A percentile compares a stretch with the other conserved stretches of the same genome.
Conservation (phyloP, 371 early-diverging fungal genomes). For the Mucor irregularis region DNA sequence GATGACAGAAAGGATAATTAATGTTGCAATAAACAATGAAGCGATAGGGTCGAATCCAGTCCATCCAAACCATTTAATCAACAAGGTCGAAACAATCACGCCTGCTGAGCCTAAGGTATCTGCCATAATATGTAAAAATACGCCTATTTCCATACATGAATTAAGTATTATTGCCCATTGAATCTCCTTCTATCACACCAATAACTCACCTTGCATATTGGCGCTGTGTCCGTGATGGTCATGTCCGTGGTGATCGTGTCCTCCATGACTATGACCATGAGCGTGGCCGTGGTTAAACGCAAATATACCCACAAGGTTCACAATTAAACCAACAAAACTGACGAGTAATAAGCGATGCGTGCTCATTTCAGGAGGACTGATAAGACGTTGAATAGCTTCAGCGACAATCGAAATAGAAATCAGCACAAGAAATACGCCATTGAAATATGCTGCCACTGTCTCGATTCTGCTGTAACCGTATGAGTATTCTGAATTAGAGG, state of each 20-base stretch:
- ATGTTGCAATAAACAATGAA: slow-evolving; percentile 87
- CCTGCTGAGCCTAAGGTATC: slow-evolving; percentile 96
- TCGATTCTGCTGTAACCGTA: slow-evolving; percentile 92
- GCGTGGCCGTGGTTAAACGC: slow-evolving; percentile 87
- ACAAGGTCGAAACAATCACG: slow-evolving; percentile 89
- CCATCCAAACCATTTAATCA: slow-evolving; percentile 91
- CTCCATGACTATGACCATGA: slow-evolving; percentile 68
- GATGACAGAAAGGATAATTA: slow-evolving; percentile 84
- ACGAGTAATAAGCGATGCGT: slow-evolving; percentile 84
- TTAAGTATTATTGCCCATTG: no score
- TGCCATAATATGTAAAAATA: slow-evolving; percentile 94
- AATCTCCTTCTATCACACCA: no score
- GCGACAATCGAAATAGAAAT: slow-evolving; percentile 87
- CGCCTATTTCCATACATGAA: no score
- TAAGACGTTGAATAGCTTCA: slow-evolving; percentile 86
- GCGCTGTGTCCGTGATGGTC: slow-evolving; percentile 48
- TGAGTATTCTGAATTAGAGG: slow-evolving; percentile 71
- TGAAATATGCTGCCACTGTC: slow-evolving; percentile 88
- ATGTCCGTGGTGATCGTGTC: slow-evolving; percentile 54
- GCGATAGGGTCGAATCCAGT: slow-evolving; percentile 94
- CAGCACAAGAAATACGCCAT: slow-evolving; percentile 86
- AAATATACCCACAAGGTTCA: slow-evolving; percentile 91
- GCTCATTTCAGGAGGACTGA: slow-evolving; percentile 86
- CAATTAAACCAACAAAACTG: slow-evolving; percentile 87
- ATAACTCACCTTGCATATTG: slow-evolving; percentile 84